Conservation (phyloP, 2,329 filamentous ascomycete species). For the Neofusicoccum sp. region DNA sequence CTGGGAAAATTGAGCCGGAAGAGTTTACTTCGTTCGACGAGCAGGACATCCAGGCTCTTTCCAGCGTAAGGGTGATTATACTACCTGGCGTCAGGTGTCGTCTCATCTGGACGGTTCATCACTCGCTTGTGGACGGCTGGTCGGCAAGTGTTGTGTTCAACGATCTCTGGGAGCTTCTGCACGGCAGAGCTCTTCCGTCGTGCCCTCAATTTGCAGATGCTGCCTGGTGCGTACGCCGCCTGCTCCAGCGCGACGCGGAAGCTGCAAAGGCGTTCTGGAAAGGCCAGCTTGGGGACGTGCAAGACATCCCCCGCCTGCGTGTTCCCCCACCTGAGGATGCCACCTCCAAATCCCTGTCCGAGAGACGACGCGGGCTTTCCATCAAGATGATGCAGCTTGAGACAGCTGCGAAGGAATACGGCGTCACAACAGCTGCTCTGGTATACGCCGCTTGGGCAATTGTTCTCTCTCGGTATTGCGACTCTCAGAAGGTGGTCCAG, state of each 20-base stretch:
- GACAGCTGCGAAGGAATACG: background rate
- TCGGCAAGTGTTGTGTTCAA: conserved; percentile 4
- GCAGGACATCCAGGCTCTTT: background rate
- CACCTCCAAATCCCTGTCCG: background rate
- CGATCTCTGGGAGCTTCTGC: background rate
- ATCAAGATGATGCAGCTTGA: background rate
- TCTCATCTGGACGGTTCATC: conserved; percentile 9
- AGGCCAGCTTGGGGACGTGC: background rate
- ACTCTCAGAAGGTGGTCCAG: conserved; percentile 37
- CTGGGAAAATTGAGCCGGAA: background rate
- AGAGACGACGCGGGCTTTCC: background rate
- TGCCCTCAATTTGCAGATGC: background rate
- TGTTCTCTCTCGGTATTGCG: conserved; percentile 33
- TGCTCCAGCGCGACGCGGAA: background rate
- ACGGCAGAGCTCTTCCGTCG: background rate
- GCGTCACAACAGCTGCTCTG: conserved; percentile 25
- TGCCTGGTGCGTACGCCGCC: background rate
- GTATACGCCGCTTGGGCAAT: conserved; percentile 44
- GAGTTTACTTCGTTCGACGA: conserved; percentile 4
- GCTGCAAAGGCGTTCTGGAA: conserved; percentile 6
- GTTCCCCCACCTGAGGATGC: background rate
- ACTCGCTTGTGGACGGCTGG: conserved; percentile 12
- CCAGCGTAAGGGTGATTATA: background rate
- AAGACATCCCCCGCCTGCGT: conserved; percentile 10
- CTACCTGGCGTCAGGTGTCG: background rate